Percentiles rank a stretch among this genome's conserved stretches.
Evolutionary conservation across 495 filamentous ascomycete genomes (phyloP).

Genomic region (Hyaloscypha finlandica): DNA sequence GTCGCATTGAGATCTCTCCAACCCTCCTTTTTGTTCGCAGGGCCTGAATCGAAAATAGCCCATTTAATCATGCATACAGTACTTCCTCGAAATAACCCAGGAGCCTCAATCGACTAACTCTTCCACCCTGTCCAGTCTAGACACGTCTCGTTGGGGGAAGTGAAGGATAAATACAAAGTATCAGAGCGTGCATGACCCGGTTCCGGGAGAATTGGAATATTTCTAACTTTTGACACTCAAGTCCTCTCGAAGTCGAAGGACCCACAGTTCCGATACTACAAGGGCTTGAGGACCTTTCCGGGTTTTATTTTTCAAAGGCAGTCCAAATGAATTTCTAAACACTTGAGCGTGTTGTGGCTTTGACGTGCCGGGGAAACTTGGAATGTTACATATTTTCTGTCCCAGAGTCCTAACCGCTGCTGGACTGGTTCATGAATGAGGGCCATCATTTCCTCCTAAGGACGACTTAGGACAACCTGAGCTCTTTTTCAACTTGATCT

Average conservation of each 20-base stretch:
- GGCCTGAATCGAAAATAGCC: conserved; percentile 4
- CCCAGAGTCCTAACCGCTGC: too few species aligned
- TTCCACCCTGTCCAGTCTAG: not conserved
- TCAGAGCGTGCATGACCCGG: not conserved
- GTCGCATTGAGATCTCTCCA: not conserved
- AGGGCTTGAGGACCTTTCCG: not conserved
- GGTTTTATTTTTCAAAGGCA: not conserved
- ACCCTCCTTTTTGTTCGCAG: not conserved
- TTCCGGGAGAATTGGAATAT: not conserved
- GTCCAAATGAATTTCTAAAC: too few species aligned
- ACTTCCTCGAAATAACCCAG: conserved; percentile 3
- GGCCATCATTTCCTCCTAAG: too few species aligned
- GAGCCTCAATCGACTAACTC: not conserved
- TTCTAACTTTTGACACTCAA: not conserved
- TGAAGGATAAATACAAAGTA: not conserved
- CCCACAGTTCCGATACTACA: not conserved
- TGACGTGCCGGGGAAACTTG: too few species aligned
- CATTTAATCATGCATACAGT: not conserved
- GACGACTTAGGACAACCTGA: too few species aligned
- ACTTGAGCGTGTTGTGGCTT: too few species aligned
- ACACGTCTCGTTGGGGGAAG: not conserved
- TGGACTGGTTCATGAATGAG: too few species aligned
- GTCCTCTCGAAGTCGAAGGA: not conserved
- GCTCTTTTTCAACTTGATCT: too few species aligned
- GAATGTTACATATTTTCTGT: too few species aligned